Percentiles rank a stretch among this genome's conserved stretches.
phyloP scores from a whole-genome alignment of 139 green algal genomes.

The Volvox reticuliferus region DNA sequence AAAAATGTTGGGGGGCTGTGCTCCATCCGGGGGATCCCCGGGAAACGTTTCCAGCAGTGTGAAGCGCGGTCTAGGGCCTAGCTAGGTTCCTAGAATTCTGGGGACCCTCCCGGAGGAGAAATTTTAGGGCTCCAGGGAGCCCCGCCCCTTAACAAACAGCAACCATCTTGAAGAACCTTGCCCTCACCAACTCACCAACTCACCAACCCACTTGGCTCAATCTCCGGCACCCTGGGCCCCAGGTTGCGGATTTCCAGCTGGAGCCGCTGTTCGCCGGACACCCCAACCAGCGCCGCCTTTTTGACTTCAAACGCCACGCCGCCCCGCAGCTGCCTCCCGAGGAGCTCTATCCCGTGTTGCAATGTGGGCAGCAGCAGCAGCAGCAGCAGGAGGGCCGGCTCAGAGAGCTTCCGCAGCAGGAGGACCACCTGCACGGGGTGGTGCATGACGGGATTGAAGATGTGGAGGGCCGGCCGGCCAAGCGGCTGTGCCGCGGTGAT shows the following conservation, averaged over 20 bases:
- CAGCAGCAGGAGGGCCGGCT: constrained; percentile 34
- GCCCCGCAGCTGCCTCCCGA: constrained; percentile 23
- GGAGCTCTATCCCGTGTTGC: constrained; percentile 62
- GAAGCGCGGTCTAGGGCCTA: too few species aligned
- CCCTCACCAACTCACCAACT: background rate
- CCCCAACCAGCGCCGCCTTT: constrained; percentile 43
- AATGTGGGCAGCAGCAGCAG: constrained; percentile 8
- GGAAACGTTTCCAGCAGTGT: too few species aligned
- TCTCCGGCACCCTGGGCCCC: background rate
- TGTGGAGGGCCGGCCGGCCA: background rate
- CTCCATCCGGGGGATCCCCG: too few species aligned
- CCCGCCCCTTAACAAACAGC: too few species aligned
- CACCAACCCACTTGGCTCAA: constrained; percentile 30
- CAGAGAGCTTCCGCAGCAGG: constrained; percentile 27
- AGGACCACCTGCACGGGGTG: background rate
- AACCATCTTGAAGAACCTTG: too few species aligned
- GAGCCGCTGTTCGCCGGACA: background rate
- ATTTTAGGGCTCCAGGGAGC: too few species aligned
- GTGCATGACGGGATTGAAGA: background rate
- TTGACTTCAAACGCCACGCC: constrained; percentile 42
- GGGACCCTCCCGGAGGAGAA: too few species aligned
- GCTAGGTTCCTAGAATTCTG: too few species aligned
- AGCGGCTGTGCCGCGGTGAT: background rate
- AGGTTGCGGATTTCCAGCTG: constrained; percentile 61
- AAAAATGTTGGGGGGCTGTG: too few species aligned